Conservation (phyloP, 352 stramenopile genomes). For the Pythium utonaiense region DNA sequence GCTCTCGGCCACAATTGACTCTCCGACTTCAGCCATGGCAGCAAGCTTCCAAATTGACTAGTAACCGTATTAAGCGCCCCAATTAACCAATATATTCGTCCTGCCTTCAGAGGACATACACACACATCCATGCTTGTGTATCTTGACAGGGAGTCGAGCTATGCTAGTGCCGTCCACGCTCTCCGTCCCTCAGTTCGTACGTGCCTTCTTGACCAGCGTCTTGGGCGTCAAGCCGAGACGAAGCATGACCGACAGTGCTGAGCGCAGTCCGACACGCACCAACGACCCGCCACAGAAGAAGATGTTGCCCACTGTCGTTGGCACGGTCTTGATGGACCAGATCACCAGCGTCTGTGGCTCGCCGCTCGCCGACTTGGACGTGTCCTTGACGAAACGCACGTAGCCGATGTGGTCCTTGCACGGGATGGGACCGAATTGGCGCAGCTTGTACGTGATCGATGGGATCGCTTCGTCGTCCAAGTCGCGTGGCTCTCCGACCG, state of each 20-base stretch:
- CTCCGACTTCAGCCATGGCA: not conserved
- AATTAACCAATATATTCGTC: constrained; percentile 17
- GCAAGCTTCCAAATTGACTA: constrained; percentile 16
- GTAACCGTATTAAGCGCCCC: constrained; percentile 16
- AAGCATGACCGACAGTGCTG: constrained; percentile 30
- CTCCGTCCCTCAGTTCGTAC: constrained; percentile 6
- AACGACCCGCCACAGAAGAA: constrained; percentile 56
- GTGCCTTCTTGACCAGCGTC: constrained; percentile 16
- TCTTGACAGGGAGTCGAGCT: no score
- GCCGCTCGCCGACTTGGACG: not conserved
- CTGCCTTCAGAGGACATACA: not conserved
- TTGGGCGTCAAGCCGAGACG: constrained; percentile 2
- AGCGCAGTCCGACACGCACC: constrained; percentile 31
- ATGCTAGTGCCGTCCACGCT: no score
- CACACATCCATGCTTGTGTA: not conserved
- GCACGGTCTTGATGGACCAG: constrained; percentile 59
- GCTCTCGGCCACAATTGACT: not conserved
- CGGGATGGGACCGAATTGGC: constrained; percentile 38
- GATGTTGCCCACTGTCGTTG: constrained; percentile 43
- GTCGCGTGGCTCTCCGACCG: constrained; percentile 36
- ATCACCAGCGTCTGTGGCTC: constrained; percentile 39
- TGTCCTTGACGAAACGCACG: constrained; percentile 61
- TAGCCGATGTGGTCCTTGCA: constrained; percentile 46
- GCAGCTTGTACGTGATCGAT: constrained; percentile 48
- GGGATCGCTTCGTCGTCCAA: constrained; percentile 33